Evolutionary conservation across 306 rosid genomes (phyloP).

Genomic region (Cucurbita moschata): DNA sequence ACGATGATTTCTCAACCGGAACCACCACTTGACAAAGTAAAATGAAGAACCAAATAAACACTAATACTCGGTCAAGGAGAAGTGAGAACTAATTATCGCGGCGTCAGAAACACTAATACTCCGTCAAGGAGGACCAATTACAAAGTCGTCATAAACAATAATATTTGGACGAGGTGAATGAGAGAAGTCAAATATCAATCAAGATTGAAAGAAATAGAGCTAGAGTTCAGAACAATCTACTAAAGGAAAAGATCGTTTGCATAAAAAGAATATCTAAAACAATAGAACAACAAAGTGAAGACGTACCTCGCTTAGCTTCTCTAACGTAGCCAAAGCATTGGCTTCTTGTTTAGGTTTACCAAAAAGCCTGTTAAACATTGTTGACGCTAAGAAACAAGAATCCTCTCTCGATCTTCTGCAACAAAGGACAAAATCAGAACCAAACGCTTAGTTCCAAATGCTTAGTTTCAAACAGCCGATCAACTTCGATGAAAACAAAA

Average conservation of each 20-base stretch:
- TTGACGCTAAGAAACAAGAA: constrained; percentile 17
- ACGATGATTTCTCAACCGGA: not conserved
- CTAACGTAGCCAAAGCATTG: constrained; percentile 61
- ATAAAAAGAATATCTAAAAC: not conserved
- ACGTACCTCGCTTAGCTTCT: constrained; percentile 69
- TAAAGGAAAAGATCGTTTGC: not conserved
- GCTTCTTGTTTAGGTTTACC: constrained; percentile 80
- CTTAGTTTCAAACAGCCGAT: not conserved
- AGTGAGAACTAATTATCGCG: not conserved
- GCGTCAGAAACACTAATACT: not conserved
- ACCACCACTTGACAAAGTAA: not conserved
- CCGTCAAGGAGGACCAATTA: not conserved
- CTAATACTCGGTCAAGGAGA: not conserved
- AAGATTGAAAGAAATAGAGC: not conserved
- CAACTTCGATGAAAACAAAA: not conserved
- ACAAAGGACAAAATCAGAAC: not conserved
- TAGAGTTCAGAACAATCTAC: not conserved
- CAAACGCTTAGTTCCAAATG: not conserved
- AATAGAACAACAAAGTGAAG: not conserved
- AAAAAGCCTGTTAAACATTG: constrained; percentile 66
- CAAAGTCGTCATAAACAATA: not conserved
- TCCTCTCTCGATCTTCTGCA: constrained; percentile 19
- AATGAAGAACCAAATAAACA: not conserved
- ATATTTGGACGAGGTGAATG: not conserved
- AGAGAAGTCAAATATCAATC: not conserved